A percentile compares a stretch with the other conserved stretches of the same genome.
Conservation (phyloP, 345 rosid genomes). For the Pseudoturritis turrita region DNA sequence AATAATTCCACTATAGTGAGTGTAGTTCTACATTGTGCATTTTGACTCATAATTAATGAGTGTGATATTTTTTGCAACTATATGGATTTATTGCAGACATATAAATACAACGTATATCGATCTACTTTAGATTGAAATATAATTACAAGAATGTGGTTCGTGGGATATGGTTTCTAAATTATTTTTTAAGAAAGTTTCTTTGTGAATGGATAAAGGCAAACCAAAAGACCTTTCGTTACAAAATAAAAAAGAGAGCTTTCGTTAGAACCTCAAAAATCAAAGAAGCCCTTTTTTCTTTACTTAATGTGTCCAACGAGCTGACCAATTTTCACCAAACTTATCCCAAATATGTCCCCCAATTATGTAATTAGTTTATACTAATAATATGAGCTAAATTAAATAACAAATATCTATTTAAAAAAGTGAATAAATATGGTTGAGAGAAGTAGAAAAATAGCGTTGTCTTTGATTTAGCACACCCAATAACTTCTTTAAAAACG, state of each 20-base stretch:
- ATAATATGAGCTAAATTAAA: not conserved
- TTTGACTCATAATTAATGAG: not conserved
- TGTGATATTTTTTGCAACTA: not conserved
- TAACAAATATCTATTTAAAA: not conserved
- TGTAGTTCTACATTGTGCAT: not conserved
- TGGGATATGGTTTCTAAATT: not conserved
- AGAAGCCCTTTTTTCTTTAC: slow-evolving; percentile 22
- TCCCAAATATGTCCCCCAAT: slow-evolving; percentile 21
- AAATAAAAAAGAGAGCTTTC: not conserved
- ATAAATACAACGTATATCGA: not conserved
- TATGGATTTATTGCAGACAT: not conserved
- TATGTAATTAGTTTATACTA: not conserved
- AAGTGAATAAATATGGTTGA: slow-evolving; percentile 18
- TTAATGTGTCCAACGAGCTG: slow-evolving; percentile 34
- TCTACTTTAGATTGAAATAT: not conserved
- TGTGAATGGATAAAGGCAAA: slow-evolving; percentile 23
- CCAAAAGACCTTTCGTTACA: slow-evolving; percentile 2
- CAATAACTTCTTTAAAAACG: slow-evolving; percentile 13
- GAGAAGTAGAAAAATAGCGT: slow-evolving; percentile 31
- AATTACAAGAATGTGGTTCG: not conserved
- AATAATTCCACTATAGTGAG: too few relatives aligned
- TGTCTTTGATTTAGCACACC: slow-evolving; percentile 25
- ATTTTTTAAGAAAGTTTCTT: not conserved
- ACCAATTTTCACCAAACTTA: slow-evolving; percentile 35
- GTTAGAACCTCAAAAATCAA: slow-evolving; percentile 30